phyloP scores from a whole-genome alignment of 2,329 filamentous ascomycete genomes.

The Cladobotryum mycophilum region DNA sequence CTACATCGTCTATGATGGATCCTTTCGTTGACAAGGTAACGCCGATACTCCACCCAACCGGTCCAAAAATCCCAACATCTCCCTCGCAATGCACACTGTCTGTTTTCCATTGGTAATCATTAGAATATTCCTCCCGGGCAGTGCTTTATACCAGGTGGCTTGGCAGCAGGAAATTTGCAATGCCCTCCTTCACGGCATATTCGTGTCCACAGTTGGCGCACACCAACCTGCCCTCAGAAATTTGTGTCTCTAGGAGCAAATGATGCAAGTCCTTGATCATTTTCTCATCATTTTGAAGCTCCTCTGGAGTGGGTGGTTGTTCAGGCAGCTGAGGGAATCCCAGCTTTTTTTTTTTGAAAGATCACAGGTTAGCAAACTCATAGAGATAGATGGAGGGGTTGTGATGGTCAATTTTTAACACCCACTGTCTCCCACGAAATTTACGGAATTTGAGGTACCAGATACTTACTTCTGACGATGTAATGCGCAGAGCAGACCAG shows the following conservation, averaged over 20 bases:
- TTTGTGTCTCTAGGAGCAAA: conserved; percentile 81
- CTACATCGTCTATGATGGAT: not conserved
- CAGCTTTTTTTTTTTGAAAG: conserved; percentile 47
- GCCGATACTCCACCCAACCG: not conserved
- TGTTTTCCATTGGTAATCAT: no score
- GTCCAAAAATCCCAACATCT: not conserved
- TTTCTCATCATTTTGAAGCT: conserved; percentile 60
- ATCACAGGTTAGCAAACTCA: not conserved
- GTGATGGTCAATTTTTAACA: no score
- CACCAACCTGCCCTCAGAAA: conserved; percentile 80
- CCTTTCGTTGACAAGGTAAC: not conserved
- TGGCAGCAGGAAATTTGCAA: conserved; percentile 91
- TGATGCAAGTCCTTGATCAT: conserved; percentile 72
- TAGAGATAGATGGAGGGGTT: not conserved
- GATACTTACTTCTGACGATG: conserved; percentile 63
- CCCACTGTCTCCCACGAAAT: not conserved
- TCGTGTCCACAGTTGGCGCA: conserved; percentile 91
- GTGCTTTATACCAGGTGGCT: conserved; percentile 68
- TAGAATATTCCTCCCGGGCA: no score
- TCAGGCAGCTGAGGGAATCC: conserved; percentile 70
- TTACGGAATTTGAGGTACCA: not conserved
- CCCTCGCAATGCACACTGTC: not conserved
- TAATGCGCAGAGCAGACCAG: conserved; percentile 73
- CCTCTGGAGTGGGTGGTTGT: conserved; percentile 54
- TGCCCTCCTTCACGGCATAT: conserved; percentile 91